Evolutionary conservation across 2,329 filamentous ascomycete genomes (phyloP).

Genomic region (Colletotrichum orchidophilum): DNA sequence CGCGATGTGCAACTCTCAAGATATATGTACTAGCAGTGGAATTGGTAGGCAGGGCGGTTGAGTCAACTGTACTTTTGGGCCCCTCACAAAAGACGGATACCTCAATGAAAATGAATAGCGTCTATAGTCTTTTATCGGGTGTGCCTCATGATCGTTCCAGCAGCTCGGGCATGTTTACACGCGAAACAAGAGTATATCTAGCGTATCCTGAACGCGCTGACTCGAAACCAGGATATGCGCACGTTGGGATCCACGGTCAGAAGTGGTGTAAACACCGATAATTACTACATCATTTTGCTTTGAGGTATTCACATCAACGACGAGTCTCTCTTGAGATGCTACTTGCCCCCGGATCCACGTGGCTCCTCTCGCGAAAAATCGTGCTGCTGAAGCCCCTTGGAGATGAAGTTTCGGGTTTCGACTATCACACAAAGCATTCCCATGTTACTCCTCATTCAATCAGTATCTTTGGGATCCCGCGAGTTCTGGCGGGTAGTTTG

Average conservation of each 20-base stretch:
- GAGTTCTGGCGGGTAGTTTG: slow-evolving; percentile 4
- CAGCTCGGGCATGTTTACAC: slow-evolving; percentile 79
- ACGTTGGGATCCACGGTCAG: neutral
- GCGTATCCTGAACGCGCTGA: slow-evolving; percentile 77
- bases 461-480: neutral
- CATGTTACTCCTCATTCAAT: neutral
- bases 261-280: neutral
- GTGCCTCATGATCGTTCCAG: slow-evolving; percentile 85
- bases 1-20: no score
- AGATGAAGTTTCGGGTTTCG: neutral
- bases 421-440: neutral
- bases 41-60: no score
- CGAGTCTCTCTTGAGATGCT: neutral
- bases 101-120: no score
- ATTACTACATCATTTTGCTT: neutral
- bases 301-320: neutral
- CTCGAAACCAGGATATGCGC: slow-evolving; percentile 57
- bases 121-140: no score
- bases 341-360: neutral
- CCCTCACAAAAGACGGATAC: no score
- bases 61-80: no score
- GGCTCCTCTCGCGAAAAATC: neutral
- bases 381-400: neutral
- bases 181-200: slow-evolving; percentile 81
- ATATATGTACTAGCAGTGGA: no score